phyloP scores from a whole-genome alignment of 1,139 yeast genomes.

The Saccharomyces hybrid region DNA sequence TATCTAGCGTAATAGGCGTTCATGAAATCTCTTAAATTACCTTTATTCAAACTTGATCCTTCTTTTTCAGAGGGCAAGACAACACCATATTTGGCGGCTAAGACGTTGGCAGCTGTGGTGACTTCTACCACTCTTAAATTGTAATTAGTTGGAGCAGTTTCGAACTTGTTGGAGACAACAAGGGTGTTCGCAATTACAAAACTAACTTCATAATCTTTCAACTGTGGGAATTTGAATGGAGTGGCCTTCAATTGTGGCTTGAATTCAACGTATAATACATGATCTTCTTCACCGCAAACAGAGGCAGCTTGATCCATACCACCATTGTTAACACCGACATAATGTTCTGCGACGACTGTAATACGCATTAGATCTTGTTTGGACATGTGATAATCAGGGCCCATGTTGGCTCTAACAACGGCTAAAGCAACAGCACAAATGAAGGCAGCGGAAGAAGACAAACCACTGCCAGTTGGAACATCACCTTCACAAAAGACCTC shows the following conservation, averaged over 20 bases:
- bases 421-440: conserved; percentile 60
- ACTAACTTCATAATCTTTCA: conserved; percentile 39
- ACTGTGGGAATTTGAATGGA: conserved; percentile 47
- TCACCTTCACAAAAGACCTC: conserved; percentile 52
- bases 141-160: conserved; percentile 62
- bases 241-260: conserved; percentile 50
- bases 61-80: conserved; percentile 36
- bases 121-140: conserved; percentile 67
- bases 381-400: conserved; percentile 31
- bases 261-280: conserved; percentile 55
- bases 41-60: conserved; percentile 46
- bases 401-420: conserved; percentile 47
- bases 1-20: conserved; percentile 41
- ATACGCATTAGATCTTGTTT: conserved; percentile 52
- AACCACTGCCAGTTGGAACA: conserved; percentile 69
- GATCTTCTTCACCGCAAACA: conserved; percentile 50
- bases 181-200: conserved; percentile 60
- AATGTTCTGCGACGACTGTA: conserved; percentile 65
- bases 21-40: conserved; percentile 58
- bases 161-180: conserved; percentile 56
- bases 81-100: conserved; percentile 44
- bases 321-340: conserved; percentile 69
- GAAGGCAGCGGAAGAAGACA: conserved; percentile 66
- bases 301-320: conserved; percentile 78
- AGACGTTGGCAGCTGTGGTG: conserved; percentile 51